Evolutionary conservation across 163 green algal genomes (phyloP).

Genomic region (Scenedesmus sp.): DNA sequence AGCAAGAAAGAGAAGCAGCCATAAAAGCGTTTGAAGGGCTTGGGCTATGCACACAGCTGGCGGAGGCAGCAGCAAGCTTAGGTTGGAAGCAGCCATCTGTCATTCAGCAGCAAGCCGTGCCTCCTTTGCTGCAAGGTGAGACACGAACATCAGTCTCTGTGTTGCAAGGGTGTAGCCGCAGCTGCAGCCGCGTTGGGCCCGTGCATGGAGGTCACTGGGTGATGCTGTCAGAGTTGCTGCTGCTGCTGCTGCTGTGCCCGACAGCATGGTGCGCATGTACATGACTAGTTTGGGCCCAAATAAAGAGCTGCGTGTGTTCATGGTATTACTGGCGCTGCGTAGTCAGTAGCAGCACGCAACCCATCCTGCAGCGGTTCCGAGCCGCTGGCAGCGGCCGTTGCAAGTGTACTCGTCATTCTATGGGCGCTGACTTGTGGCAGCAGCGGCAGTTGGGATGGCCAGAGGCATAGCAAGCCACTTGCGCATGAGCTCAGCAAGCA

Average conservation of each 20-base stretch:
- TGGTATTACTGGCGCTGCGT: background rate
- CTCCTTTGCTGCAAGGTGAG: conserved; percentile 85
- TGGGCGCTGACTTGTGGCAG: too few relatives aligned
- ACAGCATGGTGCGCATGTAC: background rate
- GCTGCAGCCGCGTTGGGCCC: background rate
- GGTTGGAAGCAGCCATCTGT: conserved; percentile 87
- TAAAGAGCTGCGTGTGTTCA: background rate
- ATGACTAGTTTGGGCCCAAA: background rate
- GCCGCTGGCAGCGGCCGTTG: too few relatives aligned
- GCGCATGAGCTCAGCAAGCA: too few relatives aligned
- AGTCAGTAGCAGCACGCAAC: background rate
- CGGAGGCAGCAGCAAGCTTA: conserved; percentile 81
- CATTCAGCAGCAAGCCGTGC: conserved; percentile 91
- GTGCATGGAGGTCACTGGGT: background rate
- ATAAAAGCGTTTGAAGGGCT: conserved; percentile 81
- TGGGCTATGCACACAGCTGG: conserved; percentile 85
- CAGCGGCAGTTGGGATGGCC: too few relatives aligned
- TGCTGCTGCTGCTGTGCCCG: background rate
- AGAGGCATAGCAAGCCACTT: too few relatives aligned
- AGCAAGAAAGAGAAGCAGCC: conserved; percentile 55
- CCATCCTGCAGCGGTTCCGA: too few relatives aligned
- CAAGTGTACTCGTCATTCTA: too few relatives aligned
- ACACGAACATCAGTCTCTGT: too few relatives aligned
- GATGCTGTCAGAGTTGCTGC: background rate
- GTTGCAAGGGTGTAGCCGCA: background rate